These are phyloP conservation scores for Diaporthe australafricana DNA, from an alignment of 2,329 filamentous ascomycete genomes.

Conservation along the genomic window DNA sequence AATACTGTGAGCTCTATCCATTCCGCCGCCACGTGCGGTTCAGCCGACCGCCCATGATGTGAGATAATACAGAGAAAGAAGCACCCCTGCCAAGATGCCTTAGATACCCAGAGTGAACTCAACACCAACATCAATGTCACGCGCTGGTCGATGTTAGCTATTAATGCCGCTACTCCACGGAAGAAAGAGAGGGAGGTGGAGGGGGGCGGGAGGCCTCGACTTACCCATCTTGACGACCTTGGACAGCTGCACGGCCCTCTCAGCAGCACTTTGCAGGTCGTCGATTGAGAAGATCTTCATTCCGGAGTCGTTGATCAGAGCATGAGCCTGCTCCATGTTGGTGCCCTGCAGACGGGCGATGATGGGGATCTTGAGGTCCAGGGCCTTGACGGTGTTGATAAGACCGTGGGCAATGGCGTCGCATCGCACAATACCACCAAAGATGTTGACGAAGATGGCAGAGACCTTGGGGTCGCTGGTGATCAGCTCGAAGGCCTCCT, in stretches of 20 bases:
- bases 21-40: neutral
- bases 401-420: slow-evolving; percentile 97
- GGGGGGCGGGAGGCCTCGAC: slow-evolving; percentile 49
- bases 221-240: slow-evolving; percentile 98
- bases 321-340: slow-evolving; percentile 95
- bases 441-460: slow-evolving; percentile 99
- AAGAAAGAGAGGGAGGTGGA: neutral
- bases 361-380: slow-evolving; percentile 97
- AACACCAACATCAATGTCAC: slow-evolving; percentile 96
- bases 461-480: slow-evolving; percentile 98
- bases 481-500: slow-evolving; percentile 98
- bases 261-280: slow-evolving; percentile 94
- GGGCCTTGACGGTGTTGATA: slow-evolving; percentile 92
- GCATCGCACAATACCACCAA: slow-evolving; percentile 97
- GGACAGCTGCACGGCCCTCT: slow-evolving; percentile 98
- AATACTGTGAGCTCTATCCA: slow-evolving; percentile 26
- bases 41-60: slow-evolving; percentile 20
- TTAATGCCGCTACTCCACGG: slow-evolving; percentile 19
- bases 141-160: slow-evolving; percentile 63
- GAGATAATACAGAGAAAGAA: slow-evolving; percentile 33
- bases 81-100: slow-evolving; percentile 40
- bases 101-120: slow-evolving; percentile 96
- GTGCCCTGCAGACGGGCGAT: slow-evolving; percentile 98
- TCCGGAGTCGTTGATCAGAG: slow-evolving; percentile 94
- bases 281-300: slow-evolving; percentile 99